phyloP scores from a whole-genome alignment of 768 basidiomycete genomes.

The Agaricus blazei region DNA sequence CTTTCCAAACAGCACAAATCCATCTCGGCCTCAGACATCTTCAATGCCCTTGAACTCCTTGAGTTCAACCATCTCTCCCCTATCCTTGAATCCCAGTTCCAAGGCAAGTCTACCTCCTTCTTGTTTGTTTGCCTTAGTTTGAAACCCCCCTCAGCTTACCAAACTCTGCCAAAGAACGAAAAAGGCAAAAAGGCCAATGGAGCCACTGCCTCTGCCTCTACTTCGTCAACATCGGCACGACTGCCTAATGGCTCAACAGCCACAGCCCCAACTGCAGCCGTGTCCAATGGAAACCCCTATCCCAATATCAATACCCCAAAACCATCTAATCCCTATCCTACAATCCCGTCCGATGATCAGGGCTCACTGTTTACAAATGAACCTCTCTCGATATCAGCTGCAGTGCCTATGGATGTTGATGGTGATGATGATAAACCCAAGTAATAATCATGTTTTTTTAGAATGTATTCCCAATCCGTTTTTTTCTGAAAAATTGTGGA shows the following conservation, averaged over 20 bases:
- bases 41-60: constrained; percentile 78
- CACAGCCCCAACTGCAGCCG: constrained; percentile 2
- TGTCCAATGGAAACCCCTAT: constrained; percentile 1
- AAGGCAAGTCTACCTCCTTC: constrained; percentile 37
- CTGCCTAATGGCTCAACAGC: constrained; percentile 13
- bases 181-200: constrained; percentile 42
- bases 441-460: too few species aligned
- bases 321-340: constrained; percentile 6
- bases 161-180: constrained; percentile 56
- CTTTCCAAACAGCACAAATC: too few species aligned
- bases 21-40: constrained; percentile 84
- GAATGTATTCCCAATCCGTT: too few species aligned
- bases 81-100: constrained; percentile 58
- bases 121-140: not conserved
- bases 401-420: constrained; percentile 11
- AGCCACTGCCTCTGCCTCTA: constrained; percentile 12
- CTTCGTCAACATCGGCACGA: constrained; percentile 18
- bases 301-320: not conserved
- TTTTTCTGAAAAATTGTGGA: too few species aligned
- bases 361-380: constrained; percentile 2
- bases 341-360: not conserved
- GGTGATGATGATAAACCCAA: not conserved
- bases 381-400: not conserved
- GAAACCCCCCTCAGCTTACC: constrained; percentile 43
- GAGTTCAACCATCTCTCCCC: constrained; percentile 71